Evolutionary conservation across 2,329 filamentous ascomycete genomes (phyloP).

Genomic region (Lasiodiplodia gonubiensis): DNA sequence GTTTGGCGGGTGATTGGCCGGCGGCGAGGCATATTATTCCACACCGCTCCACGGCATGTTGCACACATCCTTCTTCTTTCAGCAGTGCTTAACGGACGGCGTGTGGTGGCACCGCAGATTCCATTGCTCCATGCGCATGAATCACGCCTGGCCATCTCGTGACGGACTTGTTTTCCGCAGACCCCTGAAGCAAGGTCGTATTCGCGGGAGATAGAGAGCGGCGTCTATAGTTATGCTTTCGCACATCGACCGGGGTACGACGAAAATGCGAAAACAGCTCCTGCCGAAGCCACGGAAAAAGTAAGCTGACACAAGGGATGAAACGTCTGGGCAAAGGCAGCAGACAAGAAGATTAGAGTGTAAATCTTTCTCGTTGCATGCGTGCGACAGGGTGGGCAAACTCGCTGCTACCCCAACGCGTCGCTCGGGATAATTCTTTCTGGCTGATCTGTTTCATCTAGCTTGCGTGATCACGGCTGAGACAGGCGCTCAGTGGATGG

Average conservation of each 20-base stretch:
- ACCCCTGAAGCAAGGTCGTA: conserved; percentile 23
- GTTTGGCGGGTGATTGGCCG: conserved; percentile 11
- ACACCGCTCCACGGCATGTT: conserved; percentile 10
- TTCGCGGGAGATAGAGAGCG: conserved; percentile 19
- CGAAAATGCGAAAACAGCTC: conserved; percentile 10
- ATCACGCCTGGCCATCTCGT: conserved; percentile 22
- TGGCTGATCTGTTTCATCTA: conserved; percentile 24
- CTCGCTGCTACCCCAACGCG: conserved; percentile 1
- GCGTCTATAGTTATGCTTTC: conserved; percentile 25
- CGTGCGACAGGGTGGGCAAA: conserved; percentile 9
- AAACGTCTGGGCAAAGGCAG: conserved; percentile 5
- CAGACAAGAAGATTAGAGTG: neutral
- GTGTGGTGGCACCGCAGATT: conserved; percentile 21
- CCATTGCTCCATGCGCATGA: conserved; percentile 23
- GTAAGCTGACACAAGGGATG: neutral
- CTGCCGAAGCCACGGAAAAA: conserved; percentile 15
- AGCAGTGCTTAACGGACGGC: conserved; percentile 19
- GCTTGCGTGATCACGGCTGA: conserved; percentile 20
- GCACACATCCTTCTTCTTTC: conserved; percentile 19
- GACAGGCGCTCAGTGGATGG: conserved; percentile 4
- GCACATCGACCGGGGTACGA: conserved; percentile 15
- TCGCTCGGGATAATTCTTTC: neutral
- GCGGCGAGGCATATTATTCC: neutral
- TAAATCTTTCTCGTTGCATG: conserved; percentile 16
- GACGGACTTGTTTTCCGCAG: neutral